phyloP scores from a whole-genome alignment of 202 grass and related monocot genomes.

The Setaria viridis region DNA sequence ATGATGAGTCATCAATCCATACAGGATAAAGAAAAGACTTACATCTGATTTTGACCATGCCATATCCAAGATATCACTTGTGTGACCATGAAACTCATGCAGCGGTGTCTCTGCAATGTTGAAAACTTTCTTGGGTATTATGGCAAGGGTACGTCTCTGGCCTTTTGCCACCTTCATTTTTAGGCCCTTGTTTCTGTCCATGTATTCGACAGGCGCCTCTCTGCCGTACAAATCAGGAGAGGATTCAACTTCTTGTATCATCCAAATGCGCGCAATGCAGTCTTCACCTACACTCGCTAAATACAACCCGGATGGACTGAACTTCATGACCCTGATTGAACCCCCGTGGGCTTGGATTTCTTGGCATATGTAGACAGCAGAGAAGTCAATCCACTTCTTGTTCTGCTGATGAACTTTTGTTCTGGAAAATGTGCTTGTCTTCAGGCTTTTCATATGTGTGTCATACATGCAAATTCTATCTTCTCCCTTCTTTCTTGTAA shows the following conservation, averaged over 20 bases:
- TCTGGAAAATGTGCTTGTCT: conserved; percentile 34
- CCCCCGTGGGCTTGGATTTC: conserved; percentile 78
- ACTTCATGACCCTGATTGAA: conserved; percentile 69
- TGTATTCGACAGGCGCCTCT: conserved; percentile 40
- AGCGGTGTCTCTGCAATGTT: conserved; percentile 62
- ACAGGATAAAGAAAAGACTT: conserved; percentile 33
- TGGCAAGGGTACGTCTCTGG: conserved; percentile 36
- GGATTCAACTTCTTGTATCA: conserved; percentile 59
- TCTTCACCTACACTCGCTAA: conserved; percentile 78
- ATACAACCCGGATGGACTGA: conserved; percentile 62
- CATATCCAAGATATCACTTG: conserved; percentile 73
- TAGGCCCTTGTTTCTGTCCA: conserved; percentile 46
- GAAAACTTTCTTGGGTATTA: conserved; percentile 64
- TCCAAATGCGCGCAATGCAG: conserved; percentile 64
- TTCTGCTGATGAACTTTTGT: conserved; percentile 57
- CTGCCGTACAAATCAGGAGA: conserved; percentile 43
- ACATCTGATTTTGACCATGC: conserved; percentile 84
- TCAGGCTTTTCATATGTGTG: conserved; percentile 22
- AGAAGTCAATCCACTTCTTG: conserved; percentile 79
- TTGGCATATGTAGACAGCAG: conserved; percentile 73
- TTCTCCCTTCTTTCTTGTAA: conserved; percentile 45
- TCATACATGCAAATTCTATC: conserved; percentile 28
- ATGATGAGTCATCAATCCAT: not conserved
- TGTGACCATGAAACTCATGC: conserved; percentile 74
- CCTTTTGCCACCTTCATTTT: conserved; percentile 34